These are phyloP conservation scores for Daedalea quercina DNA, from an alignment of 768 basidiomycete genomes.

Conservation along the genomic window DNA sequence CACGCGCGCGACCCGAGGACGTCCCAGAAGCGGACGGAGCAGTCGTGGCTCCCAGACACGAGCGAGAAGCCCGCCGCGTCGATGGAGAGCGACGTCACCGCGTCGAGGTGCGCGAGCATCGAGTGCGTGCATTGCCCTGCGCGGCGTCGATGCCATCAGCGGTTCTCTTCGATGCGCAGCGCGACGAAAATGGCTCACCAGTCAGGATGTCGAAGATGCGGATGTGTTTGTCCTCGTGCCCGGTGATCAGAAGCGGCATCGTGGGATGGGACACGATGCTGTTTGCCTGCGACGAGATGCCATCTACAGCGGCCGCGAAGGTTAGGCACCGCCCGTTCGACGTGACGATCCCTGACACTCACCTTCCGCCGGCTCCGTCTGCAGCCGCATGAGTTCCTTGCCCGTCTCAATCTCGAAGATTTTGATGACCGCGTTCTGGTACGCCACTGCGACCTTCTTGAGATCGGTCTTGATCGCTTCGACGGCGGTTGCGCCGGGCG, in stretches of 20 bases:
- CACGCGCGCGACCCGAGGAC: conserved; percentile 73
- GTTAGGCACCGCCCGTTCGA: background rate
- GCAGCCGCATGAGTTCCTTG: conserved; percentile 59
- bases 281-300: conserved; percentile 78
- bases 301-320: conserved; percentile 40
- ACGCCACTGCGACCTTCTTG: conserved; percentile 86
- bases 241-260: conserved; percentile 81
- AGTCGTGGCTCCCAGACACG: conserved; percentile 89
- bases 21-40: conserved; percentile 94
- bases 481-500: conserved; percentile 70
- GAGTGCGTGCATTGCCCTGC: conserved; percentile 83
- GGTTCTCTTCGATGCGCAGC: background rate
- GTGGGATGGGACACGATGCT: conserved; percentile 86
- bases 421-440: conserved; percentile 83
- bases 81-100: conserved; percentile 86
- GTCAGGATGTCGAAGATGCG: conserved; percentile 81
- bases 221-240: conserved; percentile 91
- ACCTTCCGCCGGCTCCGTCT: conserved; percentile 57
- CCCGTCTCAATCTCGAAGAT: conserved; percentile 89
- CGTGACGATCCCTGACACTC: conserved; percentile 15
- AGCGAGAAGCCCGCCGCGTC: conserved; percentile 84
- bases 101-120: conserved; percentile 86
- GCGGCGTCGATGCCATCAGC: background rate
- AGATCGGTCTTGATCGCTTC: conserved; percentile 78
- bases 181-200: conserved; percentile 39